These are phyloP conservation scores for Phanerodontia chrysosporium DNA, from an alignment of 768 basidiomycete species.

Conservation along the genomic window DNA sequence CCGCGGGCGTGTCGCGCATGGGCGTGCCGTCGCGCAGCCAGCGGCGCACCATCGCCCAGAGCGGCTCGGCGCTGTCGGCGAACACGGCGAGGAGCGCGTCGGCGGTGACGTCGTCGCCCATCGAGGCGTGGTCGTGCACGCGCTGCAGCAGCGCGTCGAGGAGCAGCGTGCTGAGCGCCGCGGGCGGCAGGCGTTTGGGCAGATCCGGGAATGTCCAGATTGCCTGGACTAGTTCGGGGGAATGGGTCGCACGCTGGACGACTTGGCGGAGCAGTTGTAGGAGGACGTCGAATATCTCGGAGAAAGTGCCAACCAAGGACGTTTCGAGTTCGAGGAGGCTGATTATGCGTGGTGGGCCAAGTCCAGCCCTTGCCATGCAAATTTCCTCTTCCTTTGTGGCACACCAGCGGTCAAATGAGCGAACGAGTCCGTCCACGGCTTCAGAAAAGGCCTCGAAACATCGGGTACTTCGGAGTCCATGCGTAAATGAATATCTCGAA, in stretches of 20 bases:
- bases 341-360: conserved; percentile 42
- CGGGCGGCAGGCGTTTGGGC: conserved; percentile 40
- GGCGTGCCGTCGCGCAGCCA: conserved; percentile 79
- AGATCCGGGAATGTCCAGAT: conserved; percentile 40
- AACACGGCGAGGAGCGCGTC: conserved; percentile 61
- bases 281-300: conserved; percentile 53
- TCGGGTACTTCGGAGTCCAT: conserved; percentile 32
- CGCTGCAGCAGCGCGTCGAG: conserved; percentile 59
- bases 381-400: conserved; percentile 64
- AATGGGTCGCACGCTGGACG: conserved; percentile 22
- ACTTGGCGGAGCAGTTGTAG: conserved; percentile 42
- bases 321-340: conserved; percentile 68
- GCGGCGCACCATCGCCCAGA: conserved; percentile 66
- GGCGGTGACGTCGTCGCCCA: conserved; percentile 52
- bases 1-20: conserved; percentile 19
- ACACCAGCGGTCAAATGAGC: conserved; percentile 64
- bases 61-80: conserved; percentile 56
- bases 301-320: conserved; percentile 51
- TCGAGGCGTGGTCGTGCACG: conserved; percentile 54
- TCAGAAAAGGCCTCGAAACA: conserved; percentile 84
- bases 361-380: conserved; percentile 51
- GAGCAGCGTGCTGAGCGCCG: conserved; percentile 50
- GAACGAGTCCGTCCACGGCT: conserved; percentile 59
- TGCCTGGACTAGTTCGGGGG: conserved; percentile 22
- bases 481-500: conserved; percentile 9